Base-by-base conservation (phyloP, 1,284 basidiomycete genomes). In the Ganoderma boninense region DNA sequence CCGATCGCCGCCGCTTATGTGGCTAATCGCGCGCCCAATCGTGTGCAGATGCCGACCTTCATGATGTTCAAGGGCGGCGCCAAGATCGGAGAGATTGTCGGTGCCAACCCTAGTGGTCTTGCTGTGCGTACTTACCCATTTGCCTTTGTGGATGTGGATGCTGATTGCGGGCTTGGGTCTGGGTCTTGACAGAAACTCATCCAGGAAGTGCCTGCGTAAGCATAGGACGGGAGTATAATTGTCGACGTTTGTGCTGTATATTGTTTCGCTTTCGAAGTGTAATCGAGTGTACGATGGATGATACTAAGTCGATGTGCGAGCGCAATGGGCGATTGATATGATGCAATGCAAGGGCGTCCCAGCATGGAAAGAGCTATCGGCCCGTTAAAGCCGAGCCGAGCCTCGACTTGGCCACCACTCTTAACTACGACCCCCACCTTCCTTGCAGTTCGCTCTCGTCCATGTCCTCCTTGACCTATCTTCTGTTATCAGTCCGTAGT, bases 41-140 rank as follows among this genome's bases (percentile, higher is more conserved):
- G 42, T 16, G 23, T 52, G 49, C 69, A 87, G 82, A 92, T 95
- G 89, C 94, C 94, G 20, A 94, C 94, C 3, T 95, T 95, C 84
- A 82, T 89, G 68, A 85, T 88, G 44, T 95, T 90, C 87, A 87
- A 92, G 84, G 85, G 89, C 73, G 93, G 93, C 60, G 75, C 88
- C 76, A 87, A 90, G 80, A 79, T 92, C 71, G 86, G 86, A 61
- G 86, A 89, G 42, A 77, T 91, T 67, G 86, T 90, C 64, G 94
- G 94, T 71, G 93, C 93, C 54, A 85, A 82, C 75, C 82, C 81
- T 1, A 62, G 66, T 4, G 75, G 67, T 7, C 79, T 84, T 65
- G 74, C 81, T 78, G 83, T 84, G 44, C 61, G 79, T 71, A n/a
- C n/a, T n/a, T n/a, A n/a, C n/a, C n/a, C n/a, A n/a, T n/a, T n/a